Base-by-base conservation (phyloP, 495 filamentous ascomycete genomes). In the Echria macrotheca region DNA sequence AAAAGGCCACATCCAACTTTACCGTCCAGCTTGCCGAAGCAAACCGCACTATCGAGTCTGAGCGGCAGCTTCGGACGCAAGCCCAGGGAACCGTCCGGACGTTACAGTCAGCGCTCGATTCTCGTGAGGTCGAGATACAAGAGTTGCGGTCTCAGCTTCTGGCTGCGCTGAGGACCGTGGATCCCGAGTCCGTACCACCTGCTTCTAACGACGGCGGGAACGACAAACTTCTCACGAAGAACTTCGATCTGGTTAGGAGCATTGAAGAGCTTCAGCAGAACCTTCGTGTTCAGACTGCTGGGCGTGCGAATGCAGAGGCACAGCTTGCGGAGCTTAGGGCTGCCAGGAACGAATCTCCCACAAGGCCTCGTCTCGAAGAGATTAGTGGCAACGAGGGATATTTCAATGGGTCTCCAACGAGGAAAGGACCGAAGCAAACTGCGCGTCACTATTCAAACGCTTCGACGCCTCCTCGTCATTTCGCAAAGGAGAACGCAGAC, bases 191-290 rank as follows among this genome's bases (percentile, higher is more conserved):
- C 12, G 73, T 60, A 6, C 61, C 70, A 29, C 51, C 58, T 29
- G 41, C 63, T 11, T 68, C 67, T 36, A 55, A 55, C 11, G 80
- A 88, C 31, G 67, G 73, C 17, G 63, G 52, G 11, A 60, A 62
- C 46, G 74, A 78, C 41, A 73, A 72, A 53, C 68, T 69, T 53
- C 54, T 75, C 48, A 70, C 64, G 47, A 70, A 76, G 15, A 87
- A 87, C 59, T 81, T 94, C 42, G 85, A 95, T 55, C 69, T 98
- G 33, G 86, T 89, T n/a, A 79, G 87, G 55, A 85, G 91, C 57
- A 72, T 98, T n/a, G 86, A 96, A 52, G 81, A 88, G n/a, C 71
- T 87, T 12, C 87, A 93, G 44, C 85, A 89, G 62, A 87, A 88
- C 35, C 73, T 96, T 11, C 83, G 89, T 26, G 77, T 95, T 15